A percentile compares a stretch with the other conserved stretches of the same genome.
Conservation (phyloP, 495 filamentous ascomycete species). For the Penicillium robsamsonii region DNA sequence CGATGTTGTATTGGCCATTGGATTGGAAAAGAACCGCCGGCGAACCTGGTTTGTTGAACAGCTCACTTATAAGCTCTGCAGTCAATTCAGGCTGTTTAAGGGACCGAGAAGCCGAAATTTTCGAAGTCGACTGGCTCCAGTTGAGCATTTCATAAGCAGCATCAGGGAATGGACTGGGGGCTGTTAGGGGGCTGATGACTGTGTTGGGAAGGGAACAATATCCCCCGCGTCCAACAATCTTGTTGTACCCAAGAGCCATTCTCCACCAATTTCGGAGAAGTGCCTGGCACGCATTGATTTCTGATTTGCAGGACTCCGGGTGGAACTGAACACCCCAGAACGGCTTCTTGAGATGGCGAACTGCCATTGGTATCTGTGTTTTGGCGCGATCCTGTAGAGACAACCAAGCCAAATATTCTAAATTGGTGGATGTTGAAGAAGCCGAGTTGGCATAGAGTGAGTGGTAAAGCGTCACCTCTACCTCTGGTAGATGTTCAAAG, state of each 20-base stretch:
- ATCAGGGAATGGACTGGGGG: slow-evolving; percentile 26
- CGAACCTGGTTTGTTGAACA: slow-evolving; percentile 36
- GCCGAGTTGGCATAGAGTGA: slow-evolving; percentile 66
- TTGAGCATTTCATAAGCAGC: slow-evolving; percentile 37
- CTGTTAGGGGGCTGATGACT: slow-evolving; percentile 25
- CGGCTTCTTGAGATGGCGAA: slow-evolving; percentile 65
- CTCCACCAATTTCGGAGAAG: slow-evolving; percentile 79
- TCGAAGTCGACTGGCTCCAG: slow-evolving; percentile 37
- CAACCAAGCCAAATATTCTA: slow-evolving; percentile 42
- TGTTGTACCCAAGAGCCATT: slow-evolving; percentile 38
- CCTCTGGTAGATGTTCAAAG: slow-evolving; percentile 52
- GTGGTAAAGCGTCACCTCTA: slow-evolving; percentile 84
- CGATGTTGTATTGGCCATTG: slow-evolving; percentile 40
- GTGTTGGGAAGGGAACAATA: slow-evolving; percentile 26
- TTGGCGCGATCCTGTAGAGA: slow-evolving; percentile 19
- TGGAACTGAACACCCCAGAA: slow-evolving; percentile 95
- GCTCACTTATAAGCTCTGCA: slow-evolving; percentile 37
- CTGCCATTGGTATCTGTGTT: slow-evolving; percentile 69
- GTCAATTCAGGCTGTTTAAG: slow-evolving; percentile 21
- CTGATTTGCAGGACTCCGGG: slow-evolving; percentile 88
- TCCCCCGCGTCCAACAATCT: slow-evolving; percentile 31
- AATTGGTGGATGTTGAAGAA: slow-evolving; percentile 10
- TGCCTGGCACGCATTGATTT: slow-evolving; percentile 57
- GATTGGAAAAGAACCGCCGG: slow-evolving; percentile 45
- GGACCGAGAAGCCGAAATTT: slow-evolving; percentile 28